Evolutionary conservation across 2,329 filamentous ascomycete species (phyloP).

Genomic region (Venturia effusa): DNA sequence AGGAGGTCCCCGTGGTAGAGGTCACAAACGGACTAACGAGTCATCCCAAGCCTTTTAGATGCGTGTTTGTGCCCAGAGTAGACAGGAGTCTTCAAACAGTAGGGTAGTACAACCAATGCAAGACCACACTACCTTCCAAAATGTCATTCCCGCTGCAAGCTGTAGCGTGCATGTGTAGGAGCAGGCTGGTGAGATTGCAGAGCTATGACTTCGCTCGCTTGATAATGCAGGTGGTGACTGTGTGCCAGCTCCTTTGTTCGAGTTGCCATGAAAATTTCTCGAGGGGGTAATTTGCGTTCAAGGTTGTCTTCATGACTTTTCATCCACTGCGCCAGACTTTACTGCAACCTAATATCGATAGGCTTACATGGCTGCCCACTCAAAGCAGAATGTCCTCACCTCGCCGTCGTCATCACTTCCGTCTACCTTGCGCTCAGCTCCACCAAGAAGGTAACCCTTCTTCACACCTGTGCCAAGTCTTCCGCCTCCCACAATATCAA

Average conservation of each 20-base stretch:
- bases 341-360: neutral
- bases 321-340: neutral
- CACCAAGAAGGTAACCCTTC: constrained; percentile 85
- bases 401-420: constrained; percentile 20
- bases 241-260: no score
- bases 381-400: constrained; percentile 70
- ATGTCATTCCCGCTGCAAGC: neutral
- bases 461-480: constrained; percentile 89
- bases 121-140: no score
- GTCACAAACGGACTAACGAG: neutral
- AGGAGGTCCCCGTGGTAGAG: neutral
- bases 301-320: neutral
- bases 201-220: no score
- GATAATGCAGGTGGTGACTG: no score
- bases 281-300: neutral
- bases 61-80: neutral
- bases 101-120: no score
- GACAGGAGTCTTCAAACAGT: no score
- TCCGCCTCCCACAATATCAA: constrained; percentile 78
- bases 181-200: no score
- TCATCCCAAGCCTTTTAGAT: constrained; percentile 1
- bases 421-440: constrained; percentile 34
- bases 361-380: constrained; percentile 84
- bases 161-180: no score
- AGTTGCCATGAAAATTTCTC: neutral